Conservation (phyloP, 768 basidiomycete species). For the Sutorius australiensis region DNA sequence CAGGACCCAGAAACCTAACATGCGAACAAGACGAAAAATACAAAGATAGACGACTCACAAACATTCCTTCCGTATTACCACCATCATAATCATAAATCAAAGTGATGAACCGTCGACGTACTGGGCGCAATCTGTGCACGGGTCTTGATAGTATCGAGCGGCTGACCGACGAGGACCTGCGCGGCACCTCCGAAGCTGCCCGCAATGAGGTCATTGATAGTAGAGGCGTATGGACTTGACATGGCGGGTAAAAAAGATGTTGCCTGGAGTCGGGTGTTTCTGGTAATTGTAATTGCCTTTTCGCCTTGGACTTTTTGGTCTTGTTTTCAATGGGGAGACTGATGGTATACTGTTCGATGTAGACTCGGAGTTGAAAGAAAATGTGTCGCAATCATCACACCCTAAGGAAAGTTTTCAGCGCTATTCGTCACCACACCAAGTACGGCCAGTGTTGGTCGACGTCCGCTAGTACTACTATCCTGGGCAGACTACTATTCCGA, state of each 20-base stretch:
- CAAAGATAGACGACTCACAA: conserved; percentile 60
- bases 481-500: background rate
- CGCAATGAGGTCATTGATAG: conserved; percentile 78
- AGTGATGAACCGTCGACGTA: conserved; percentile 36
- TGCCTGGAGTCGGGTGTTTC: too few relatives aligned
- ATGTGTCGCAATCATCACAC: conserved; percentile 7
- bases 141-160: conserved; percentile 85
- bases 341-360: too few relatives aligned
- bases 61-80: conserved; percentile 66
- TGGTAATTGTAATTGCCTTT: too few relatives aligned
- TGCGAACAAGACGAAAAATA: background rate
- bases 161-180: conserved; percentile 93
- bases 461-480: background rate
- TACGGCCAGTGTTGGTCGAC: background rate
- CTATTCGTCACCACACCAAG: background rate
- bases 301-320: too few relatives aligned
- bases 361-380: too few relatives aligned
- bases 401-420: background rate
- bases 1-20: background rate
- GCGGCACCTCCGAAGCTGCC: conserved; percentile 92
- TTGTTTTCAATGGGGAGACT: too few relatives aligned
- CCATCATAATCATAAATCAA: background rate
- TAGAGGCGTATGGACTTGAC: conserved; percentile 40
- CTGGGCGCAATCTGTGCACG: conserved; percentile 84
- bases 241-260: conserved; percentile 1